Evolutionary conservation across 2,329 filamentous ascomycete species (phyloP).

Genomic region (Sclerotinia subarctica): DNA sequence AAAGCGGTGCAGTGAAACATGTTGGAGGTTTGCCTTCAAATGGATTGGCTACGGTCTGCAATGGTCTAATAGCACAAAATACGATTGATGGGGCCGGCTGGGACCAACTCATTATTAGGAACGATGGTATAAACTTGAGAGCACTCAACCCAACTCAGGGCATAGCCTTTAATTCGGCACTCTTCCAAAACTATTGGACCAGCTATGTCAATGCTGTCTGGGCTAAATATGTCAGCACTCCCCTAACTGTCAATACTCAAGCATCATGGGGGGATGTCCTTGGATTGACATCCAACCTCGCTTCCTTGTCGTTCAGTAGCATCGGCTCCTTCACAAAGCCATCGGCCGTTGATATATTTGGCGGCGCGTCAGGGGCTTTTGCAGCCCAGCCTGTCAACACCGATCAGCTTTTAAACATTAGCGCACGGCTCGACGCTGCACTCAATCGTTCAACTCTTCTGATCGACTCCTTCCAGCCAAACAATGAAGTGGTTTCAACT

Average conservation of each 20-base stretch:
- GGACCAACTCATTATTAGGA: constrained; percentile 48
- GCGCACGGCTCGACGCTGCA: constrained; percentile 70
- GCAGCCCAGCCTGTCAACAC: constrained; percentile 36
- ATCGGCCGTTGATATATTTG: constrained; percentile 60
- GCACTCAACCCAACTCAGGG: constrained; percentile 43
- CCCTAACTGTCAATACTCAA: constrained; percentile 63
- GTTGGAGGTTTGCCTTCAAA: constrained; percentile 54
- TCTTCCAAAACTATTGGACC: constrained; percentile 45
- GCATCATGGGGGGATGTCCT: constrained; percentile 52
- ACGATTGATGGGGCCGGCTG: constrained; percentile 55
- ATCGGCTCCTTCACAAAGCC: constrained; percentile 53
- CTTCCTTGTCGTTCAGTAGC: constrained; percentile 42
- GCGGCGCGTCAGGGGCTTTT: constrained; percentile 61
- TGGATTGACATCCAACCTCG: constrained; percentile 39
- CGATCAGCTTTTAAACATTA: constrained; percentile 55
- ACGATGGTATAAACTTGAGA: constrained; percentile 40
- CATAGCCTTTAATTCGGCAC: constrained; percentile 40
- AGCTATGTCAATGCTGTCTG: constrained; percentile 47
- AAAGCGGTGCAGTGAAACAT: constrained; percentile 43
- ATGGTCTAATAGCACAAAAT: constrained; percentile 53
- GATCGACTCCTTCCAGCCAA: constrained; percentile 49
- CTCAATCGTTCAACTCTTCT: constrained; percentile 72
- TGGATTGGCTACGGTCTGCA: constrained; percentile 55
- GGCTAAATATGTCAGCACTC: constrained; percentile 41
- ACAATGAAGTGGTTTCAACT: constrained; percentile 44